Conservation (phyloP, 176 grass and related monocot species). For the Aegilops umbellulata region DNA sequence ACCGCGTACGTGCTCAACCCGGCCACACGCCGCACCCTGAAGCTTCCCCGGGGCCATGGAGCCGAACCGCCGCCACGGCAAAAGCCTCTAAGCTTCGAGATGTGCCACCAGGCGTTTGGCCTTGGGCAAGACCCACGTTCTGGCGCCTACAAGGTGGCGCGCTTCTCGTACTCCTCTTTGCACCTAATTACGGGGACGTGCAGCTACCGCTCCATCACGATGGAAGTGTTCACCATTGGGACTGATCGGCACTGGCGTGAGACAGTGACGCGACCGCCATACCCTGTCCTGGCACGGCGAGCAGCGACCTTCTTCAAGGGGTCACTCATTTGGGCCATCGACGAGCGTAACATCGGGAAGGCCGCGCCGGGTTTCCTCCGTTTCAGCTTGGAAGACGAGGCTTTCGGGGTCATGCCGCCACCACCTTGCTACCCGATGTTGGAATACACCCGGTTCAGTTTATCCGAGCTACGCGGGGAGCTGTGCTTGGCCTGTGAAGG, state of each 20-base stretch:
- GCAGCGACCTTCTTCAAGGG: background rate
- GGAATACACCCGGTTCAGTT: background rate
- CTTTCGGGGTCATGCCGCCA: background rate
- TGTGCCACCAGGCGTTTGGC: background rate
- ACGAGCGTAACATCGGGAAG: background rate
- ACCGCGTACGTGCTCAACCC: background rate
- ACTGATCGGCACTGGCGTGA: background rate
- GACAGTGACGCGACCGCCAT: background rate
- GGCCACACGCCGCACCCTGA: background rate
- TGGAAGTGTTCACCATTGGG: constrained; percentile 12
- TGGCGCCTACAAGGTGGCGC: background rate
- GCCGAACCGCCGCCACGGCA: no score
- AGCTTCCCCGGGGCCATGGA: background rate
- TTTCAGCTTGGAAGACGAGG: background rate
- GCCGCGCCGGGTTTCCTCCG: background rate
- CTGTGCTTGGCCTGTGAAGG: background rate
- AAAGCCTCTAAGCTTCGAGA: no score
- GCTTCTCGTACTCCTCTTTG: background rate
- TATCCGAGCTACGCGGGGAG: background rate
- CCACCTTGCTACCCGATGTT: background rate
- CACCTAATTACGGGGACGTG: background rate
- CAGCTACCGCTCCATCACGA: background rate
- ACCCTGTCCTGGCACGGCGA: background rate
- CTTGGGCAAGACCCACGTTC: background rate
- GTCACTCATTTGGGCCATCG: background rate